A percentile compares a stretch with the other conserved stretches of the same genome.
Evolutionary conservation across 2,329 filamentous ascomycete genomes (phyloP).

Genomic region (Cercospora brassicicola): DNA sequence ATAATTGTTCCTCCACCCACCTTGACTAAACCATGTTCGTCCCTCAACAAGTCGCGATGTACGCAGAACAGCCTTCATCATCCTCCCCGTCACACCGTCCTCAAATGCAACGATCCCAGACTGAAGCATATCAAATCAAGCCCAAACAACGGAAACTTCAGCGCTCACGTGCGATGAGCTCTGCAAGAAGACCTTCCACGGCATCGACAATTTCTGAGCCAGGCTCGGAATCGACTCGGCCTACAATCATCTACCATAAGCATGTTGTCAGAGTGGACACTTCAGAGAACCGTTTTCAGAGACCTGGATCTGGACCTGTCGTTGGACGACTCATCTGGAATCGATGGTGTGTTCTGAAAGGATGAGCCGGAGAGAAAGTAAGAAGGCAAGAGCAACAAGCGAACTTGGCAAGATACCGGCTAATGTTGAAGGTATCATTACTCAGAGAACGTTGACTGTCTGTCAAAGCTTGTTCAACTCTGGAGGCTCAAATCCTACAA

Average conservation of each 20-base stretch:
- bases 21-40: background rate
- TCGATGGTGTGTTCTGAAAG: background rate
- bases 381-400: background rate
- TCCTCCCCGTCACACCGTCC: background rate
- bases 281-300: background rate
- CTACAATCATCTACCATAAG: constrained; percentile 3
- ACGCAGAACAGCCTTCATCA: background rate
- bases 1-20: background rate
- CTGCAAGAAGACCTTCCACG: background rate
- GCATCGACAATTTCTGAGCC: constrained; percentile 3
- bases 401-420: too few species aligned
- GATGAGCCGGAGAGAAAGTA: background rate
- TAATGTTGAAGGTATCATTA: background rate
- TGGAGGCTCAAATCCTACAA: background rate
- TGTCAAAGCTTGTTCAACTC: background rate
- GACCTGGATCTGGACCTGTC: background rate
- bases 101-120: background rate
- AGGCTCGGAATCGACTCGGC: background rate
- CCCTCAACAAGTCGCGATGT: background rate
- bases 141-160: background rate
- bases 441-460: background rate
- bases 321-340: background rate
- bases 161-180: background rate
- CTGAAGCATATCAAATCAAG: background rate
- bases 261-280: background rate